Base-by-base conservation (phyloP, 1,139 yeast genomes). In the Kodamaea suecica region DNA sequence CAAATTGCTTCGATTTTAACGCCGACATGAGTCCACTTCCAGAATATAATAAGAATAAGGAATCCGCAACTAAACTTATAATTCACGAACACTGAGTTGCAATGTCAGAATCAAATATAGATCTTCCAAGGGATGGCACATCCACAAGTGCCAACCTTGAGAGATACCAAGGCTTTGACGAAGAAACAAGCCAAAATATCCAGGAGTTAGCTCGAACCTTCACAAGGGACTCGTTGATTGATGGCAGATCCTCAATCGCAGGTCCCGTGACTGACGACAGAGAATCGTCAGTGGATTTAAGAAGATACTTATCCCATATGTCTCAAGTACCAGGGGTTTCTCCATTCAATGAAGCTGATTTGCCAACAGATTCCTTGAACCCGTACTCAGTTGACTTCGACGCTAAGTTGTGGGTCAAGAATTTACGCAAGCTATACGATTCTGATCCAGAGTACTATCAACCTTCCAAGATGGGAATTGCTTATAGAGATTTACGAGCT, bases 331-430 rank as follows among this genome's bases (percentile, higher is more conserved):
- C 79, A 0, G 80, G 79, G 28, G 59, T 66, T 5, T 50, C 53
- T 24, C 72, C 77, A 4, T 64, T 50, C 37, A 43, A 38, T 9
- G 46, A 37, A 3, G 23, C 31, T 10, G 45, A 35, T 2, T 19
- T 31, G 9, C 39, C 34, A 15, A 48, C 45, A 13, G 55, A 50
- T 3, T 27, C 39, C 5, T 51, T 57, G 33, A 51, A 67, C 44
- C 66, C 71, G 0, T 62, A 61, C 9, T 63, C 77, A 17, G 78
- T 73, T 10, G 55, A 73, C 9, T 86, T 86, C 60, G 70, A 67
- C 38, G 61, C 90, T 30, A 72, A 73, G 47, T 77, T 70, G 37
- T 87, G 95, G 95, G 79, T 84, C 39, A 76, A 77, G 53, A 83
- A 83, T 53, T 62, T 84, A 69, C 71, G 77, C 43, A 72, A 73